Conservation (phyloP, 148 eudicot species). For the Selenicereus undatus region DNA sequence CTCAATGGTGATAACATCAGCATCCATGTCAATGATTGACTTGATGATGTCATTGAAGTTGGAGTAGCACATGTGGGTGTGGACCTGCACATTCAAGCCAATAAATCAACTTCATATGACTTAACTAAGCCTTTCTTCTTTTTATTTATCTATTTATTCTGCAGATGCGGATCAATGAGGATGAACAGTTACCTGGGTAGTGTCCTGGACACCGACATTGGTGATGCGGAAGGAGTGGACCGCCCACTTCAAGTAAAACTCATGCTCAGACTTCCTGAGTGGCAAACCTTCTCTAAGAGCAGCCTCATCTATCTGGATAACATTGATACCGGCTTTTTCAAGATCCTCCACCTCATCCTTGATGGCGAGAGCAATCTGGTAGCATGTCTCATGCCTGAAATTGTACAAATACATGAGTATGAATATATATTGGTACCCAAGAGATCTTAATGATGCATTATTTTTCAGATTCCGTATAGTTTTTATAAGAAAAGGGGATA, state of each 20-base stretch:
- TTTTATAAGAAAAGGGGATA: not conserved
- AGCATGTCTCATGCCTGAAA: conserved; percentile 83
- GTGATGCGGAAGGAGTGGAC: conserved; percentile 99
- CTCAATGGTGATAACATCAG: conserved; percentile 96
- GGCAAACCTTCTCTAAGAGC: conserved; percentile 95
- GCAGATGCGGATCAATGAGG: not conserved
- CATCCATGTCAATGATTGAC: conserved; percentile 98
- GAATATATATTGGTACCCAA: not conserved
- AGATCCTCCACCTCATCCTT: conserved; percentile 98
- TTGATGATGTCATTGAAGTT: conserved; percentile 96
- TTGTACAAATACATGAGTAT: not conserved
- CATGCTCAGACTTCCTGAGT: conserved; percentile 87
- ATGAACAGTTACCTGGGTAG: conserved; percentile 58
- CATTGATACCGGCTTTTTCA: conserved; percentile 87
- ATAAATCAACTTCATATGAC: not conserved
- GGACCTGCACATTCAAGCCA: conserved; percentile 46
- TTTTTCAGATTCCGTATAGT: not conserved
- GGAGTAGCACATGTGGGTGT: conserved; percentile 99
- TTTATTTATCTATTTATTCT: no score
- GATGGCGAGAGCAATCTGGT: conserved; percentile 95
- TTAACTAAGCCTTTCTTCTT: not conserved
- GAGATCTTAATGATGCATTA: not conserved
- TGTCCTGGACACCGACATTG: conserved; percentile 76
- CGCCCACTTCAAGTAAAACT: conserved; percentile 95
- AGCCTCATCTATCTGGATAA: conserved; percentile 96